A percentile compares a stretch with the other conserved stretches of the same genome.
Evolutionary conservation across 2,329 filamentous ascomycete genomes (phyloP).

Genomic region (Furcasterigmium furcatum): DNA sequence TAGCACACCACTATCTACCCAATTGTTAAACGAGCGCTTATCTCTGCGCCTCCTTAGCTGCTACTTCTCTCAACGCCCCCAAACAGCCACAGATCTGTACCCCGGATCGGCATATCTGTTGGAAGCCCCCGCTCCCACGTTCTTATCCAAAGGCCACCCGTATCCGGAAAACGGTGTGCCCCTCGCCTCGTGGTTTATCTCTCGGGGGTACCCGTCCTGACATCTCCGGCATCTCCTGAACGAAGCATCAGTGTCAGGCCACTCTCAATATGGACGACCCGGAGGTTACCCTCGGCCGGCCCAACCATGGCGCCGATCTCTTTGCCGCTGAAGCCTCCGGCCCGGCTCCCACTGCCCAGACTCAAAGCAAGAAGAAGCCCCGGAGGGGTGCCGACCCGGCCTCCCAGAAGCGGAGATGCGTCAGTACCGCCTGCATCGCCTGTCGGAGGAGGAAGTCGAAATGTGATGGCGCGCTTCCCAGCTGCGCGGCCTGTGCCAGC

Average conservation of each 20-base stretch:
- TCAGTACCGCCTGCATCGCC: constrained; percentile 81
- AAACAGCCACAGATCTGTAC: neutral
- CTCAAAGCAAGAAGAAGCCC: constrained; percentile 43
- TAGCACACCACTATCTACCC: neutral
- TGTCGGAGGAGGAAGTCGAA: constrained; percentile 79
- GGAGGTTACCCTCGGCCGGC: constrained; percentile 1
- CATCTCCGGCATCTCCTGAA: constrained; percentile 4
- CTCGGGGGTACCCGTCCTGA: neutral
- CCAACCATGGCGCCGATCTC: neutral
- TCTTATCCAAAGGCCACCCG: neutral
- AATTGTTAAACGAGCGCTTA: neutral
- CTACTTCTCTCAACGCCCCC: neutral
- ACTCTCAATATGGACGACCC: constrained; percentile 3
- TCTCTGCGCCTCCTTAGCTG: neutral
- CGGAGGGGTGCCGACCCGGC: constrained; percentile 43
- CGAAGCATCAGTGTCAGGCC: neutral
- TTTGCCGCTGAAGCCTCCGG: neutral
- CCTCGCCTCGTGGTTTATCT: too few relatives aligned
- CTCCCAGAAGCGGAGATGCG: constrained; percentile 68
- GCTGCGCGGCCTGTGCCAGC: constrained; percentile 92
- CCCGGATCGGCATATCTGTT: neutral
- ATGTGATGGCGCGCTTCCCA: constrained; percentile 88
- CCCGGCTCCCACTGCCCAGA: constrained; percentile 1
- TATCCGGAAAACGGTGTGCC: neutral
- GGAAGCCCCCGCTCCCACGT: neutral